A percentile compares a stretch with the other conserved stretches of the same genome.
These are phyloP conservation scores for Vinca minor DNA, from an alignment of 257 asterid species.

Conservation along the genomic window DNA sequence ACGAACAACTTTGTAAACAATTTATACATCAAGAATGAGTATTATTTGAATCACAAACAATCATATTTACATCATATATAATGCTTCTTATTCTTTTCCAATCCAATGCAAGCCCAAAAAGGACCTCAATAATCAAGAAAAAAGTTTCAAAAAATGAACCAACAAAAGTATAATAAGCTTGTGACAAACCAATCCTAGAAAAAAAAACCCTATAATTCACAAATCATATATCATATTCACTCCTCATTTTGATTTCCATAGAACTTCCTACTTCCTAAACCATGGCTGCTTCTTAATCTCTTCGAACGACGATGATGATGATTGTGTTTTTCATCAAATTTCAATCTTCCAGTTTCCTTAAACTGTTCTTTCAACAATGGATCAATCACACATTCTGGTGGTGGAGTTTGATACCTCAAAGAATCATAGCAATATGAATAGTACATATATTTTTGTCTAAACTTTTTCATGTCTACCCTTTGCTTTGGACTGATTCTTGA, in stretches of 20 bases:
- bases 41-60: background rate
- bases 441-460: constrained; percentile 56
- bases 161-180: background rate
- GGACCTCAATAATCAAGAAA: too few species aligned
- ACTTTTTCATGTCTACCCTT: constrained; percentile 50
- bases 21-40: background rate
- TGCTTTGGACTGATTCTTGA: constrained; percentile 41
- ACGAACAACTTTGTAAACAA: too few species aligned
- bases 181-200: too few species aligned
- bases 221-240: constrained; percentile 13
- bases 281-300: constrained; percentile 31
- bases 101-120: too few species aligned
- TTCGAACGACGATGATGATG: constrained; percentile 36
- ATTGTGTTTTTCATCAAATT: constrained; percentile 36
- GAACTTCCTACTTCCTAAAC: constrained; percentile 19
- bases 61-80: background rate
- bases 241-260: constrained; percentile 37
- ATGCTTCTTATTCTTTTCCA: background rate
- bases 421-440: constrained; percentile 73
- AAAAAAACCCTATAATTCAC: background rate
- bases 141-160: background rate
- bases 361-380: constrained; percentile 35
- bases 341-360: constrained; percentile 60
- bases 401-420: constrained; percentile 48
- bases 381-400: constrained; percentile 64